These are phyloP conservation scores for Aspergillus awamori DNA, from an alignment of 2,329 filamentous ascomycete genomes.

Conservation along the genomic window DNA sequence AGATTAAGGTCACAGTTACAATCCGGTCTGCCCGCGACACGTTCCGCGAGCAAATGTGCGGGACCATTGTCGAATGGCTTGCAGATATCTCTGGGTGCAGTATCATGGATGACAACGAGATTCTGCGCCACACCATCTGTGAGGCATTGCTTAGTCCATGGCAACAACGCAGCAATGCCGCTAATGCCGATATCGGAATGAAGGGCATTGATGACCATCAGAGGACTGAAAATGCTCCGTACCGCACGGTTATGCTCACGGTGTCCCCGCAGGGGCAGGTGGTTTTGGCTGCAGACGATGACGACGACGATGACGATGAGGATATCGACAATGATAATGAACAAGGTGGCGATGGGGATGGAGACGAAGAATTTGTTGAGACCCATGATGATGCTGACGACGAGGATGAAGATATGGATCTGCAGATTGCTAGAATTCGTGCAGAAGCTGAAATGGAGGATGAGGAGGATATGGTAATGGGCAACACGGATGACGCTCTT, in stretches of 20 bases:
- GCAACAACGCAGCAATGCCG: constrained; percentile 81
- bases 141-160: constrained; percentile 89
- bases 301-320: constrained; percentile 43
- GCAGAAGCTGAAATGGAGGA: constrained; percentile 29
- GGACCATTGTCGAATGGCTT: constrained; percentile 96
- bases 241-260: constrained; percentile 43
- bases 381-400: constrained; percentile 49
- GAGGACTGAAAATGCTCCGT: constrained; percentile 55
- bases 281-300: constrained; percentile 52
- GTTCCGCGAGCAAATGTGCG: constrained; percentile 97
- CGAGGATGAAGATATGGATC: constrained; percentile 45
- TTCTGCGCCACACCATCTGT: constrained; percentile 80
- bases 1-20: constrained; percentile 94
- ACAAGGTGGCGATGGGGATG: constrained; percentile 49
- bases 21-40: constrained; percentile 92
- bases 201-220: constrained; percentile 83
- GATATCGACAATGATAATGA: constrained; percentile 40
- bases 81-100: constrained; percentile 88
- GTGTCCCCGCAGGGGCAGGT: constrained; percentile 47
- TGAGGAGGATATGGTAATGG: constrained; percentile 56
- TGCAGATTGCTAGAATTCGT: constrained; percentile 25
- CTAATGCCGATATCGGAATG: constrained; percentile 75
- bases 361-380: constrained; percentile 51
- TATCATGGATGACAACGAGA: constrained; percentile 75
- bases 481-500: constrained; percentile 65